phyloP scores from a whole-genome alignment of 805 yeast species.

The Hanseniaspora singularis region DNA sequence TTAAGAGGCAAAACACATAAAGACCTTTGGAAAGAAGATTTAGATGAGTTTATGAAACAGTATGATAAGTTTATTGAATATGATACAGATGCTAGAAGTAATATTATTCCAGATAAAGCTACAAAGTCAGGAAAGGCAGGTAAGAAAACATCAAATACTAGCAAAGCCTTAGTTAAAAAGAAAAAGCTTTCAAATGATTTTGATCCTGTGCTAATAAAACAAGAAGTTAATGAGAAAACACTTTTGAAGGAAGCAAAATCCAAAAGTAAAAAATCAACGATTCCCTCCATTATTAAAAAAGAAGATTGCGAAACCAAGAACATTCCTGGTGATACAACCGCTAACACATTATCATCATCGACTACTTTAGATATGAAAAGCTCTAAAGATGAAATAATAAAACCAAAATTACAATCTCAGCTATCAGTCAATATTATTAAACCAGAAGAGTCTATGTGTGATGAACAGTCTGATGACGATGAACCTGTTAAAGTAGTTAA shows the following conservation, averaged over 20 bases:
- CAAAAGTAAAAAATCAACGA: background rate
- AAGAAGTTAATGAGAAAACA: slow-evolving; percentile 22
- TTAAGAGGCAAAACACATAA: slow-evolving; percentile 62
- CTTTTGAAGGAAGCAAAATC: slow-evolving; percentile 5
- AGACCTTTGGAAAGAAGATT: slow-evolving; percentile 77
- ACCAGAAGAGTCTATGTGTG: slow-evolving; percentile 8
- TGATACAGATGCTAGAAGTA: slow-evolving; percentile 50
- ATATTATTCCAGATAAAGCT: slow-evolving; percentile 37
- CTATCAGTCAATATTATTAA: background rate
- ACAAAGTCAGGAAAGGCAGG: slow-evolving; percentile 31
- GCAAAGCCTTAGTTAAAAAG: slow-evolving; percentile 19
- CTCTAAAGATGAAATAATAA: background rate
- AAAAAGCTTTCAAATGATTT: slow-evolving; percentile 17
- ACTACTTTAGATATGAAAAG: slow-evolving; percentile 4
- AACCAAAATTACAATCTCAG: background rate
- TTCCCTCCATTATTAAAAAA: slow-evolving; percentile 19
- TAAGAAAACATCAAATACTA: slow-evolving; percentile 23
- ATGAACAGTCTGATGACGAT: background rate
- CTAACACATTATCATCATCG: background rate
- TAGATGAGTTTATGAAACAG: slow-evolving; percentile 55
- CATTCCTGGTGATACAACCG: background rate
- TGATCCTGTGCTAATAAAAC: slow-evolving; percentile 21
- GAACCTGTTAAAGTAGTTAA: background rate
- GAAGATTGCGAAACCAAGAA: slow-evolving; percentile 17
- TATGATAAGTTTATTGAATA: slow-evolving; percentile 58